phyloP scores from a whole-genome alignment of 208 protist genomes.

The Trichomonas gallinae region DNA sequence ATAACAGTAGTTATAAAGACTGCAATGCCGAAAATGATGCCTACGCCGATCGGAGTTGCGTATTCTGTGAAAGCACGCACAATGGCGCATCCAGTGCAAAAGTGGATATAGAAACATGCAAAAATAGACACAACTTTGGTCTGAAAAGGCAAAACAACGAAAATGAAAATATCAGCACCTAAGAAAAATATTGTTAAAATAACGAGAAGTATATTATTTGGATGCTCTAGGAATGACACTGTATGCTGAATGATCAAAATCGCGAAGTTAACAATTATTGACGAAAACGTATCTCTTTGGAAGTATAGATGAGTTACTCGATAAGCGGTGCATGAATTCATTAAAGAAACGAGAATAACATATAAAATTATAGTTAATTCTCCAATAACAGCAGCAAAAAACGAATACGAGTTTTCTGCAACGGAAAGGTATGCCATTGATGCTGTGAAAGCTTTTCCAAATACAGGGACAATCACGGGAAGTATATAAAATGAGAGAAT shows the following conservation, averaged over 20 bases:
- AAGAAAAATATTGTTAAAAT: not conserved
- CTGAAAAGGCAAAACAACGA: not conserved
- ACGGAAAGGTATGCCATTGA: not conserved
- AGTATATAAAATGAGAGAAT: not conserved
- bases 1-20: not conserved
- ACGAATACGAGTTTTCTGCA: not conserved
- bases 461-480: not conserved
- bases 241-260: not conserved
- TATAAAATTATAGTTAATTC: not conserved
- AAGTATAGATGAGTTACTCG: not conserved
- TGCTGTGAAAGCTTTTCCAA: not conserved
- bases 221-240: not conserved
- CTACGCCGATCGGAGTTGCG: not conserved
- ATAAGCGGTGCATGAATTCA: not conserved
- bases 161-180: not conserved
- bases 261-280: not conserved
- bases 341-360: not conserved
- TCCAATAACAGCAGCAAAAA: not conserved
- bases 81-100: not conserved
- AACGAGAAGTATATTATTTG: not conserved
- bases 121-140: not conserved
- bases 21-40: not conserved
- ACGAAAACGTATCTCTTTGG: not conserved
- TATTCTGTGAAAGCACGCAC: not conserved
- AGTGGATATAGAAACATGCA: not conserved